Conservation (phyloP, 257 asterid species). For the Osmanthus fragrans region DNA sequence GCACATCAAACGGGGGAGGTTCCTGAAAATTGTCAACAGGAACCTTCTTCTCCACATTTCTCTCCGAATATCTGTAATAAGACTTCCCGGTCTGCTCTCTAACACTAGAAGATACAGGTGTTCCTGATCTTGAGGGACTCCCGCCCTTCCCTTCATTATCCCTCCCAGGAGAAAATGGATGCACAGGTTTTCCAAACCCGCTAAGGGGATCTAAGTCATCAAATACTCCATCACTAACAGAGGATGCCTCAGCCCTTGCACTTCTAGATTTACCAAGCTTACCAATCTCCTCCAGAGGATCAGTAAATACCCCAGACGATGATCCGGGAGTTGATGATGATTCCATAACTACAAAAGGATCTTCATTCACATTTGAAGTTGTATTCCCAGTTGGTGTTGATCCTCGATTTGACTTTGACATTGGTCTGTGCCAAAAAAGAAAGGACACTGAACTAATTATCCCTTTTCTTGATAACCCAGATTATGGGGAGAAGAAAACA, state of each 20-base stretch:
- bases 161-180: constrained; percentile 58
- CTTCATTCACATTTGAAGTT: constrained; percentile 41
- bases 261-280: constrained; percentile 62
- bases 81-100: constrained; percentile 53
- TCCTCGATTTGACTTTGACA: constrained; percentile 61
- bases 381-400: constrained; percentile 52
- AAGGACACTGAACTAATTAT: neutral
- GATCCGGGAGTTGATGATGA: constrained; percentile 54
- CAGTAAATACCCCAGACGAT: constrained; percentile 47
- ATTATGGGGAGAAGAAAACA: neutral
- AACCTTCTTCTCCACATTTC: constrained; percentile 46
- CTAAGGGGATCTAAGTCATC: constrained; percentile 80
- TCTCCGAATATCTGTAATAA: constrained; percentile 60
- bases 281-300: constrained; percentile 76
- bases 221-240: constrained; percentile 62
- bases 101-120: constrained; percentile 45
- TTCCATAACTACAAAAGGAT: constrained; percentile 76
- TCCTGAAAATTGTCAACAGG: constrained; percentile 59
- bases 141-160: constrained; percentile 49
- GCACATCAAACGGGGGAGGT: constrained; percentile 73
- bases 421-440: constrained; percentile 56
- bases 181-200: constrained; percentile 52
- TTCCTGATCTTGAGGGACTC: constrained; percentile 53
- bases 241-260: constrained; percentile 51
- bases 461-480: neutral